Base-by-base conservation (phyloP, 352 stramenopile genomes). In the Stramenopiles sp. region DNA sequence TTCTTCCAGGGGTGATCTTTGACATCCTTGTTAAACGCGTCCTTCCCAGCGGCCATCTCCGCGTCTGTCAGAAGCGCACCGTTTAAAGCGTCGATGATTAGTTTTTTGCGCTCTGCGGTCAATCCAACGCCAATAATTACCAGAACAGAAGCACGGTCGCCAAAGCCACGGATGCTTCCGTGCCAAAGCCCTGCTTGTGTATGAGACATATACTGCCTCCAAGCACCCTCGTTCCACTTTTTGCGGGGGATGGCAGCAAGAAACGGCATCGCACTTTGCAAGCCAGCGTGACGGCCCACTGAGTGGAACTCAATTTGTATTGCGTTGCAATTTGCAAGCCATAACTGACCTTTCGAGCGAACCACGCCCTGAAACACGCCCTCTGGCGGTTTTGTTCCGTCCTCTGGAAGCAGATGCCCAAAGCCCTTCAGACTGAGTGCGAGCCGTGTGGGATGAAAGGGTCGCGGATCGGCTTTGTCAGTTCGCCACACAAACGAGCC, bases 401-500 rank as follows among this genome's bases (percentile, higher is more conserved):
- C 25, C 43, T 63, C 43, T 63, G 43, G 12, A 63, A 63, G 12
- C 25, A 63, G 25, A 63, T 63, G 43, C 43, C 43, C 43, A 25
- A 63, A 63, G 25, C 43, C 2, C 18, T 82, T 48, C 1, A 85
- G 49, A 6, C 73, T 37, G 4, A 49, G n/a, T 31, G 78, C 32
- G 3, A 95, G 75, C 0, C 85, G 77, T 53, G 81, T 75, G 34
- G 87, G 85, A 77, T 94, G 86, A 80, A 96, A 94, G 32, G 88
- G 87, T 32, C 82, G 81, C 0, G 79, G 77, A 63, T 63, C 43
- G 12, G 12, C 43, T 12, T 18, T 18, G 43, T 63, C 12, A 12
- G 84, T 80, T n/a, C 82, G 79, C 79, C 89, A 96, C 37, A 94
- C 76, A 79, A 94, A 94, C n/a, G 84, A 91, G 0, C 77, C 81